Evolutionary conservation across 192 early-diverging fungal genomes (phyloP).

Genomic region (Radiomyces spectabilis): DNA sequence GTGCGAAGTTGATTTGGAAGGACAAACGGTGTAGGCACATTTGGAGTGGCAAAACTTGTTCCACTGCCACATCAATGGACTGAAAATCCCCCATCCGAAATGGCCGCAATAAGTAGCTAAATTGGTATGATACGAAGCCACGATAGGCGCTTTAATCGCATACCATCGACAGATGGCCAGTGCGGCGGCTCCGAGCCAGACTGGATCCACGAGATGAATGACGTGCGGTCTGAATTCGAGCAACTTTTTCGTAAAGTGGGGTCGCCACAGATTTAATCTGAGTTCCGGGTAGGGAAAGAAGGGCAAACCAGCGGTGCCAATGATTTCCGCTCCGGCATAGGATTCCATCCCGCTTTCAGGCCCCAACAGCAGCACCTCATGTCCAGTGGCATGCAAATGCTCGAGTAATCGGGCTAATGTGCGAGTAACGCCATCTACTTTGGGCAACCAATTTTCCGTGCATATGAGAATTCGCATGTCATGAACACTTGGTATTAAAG

Average conservation of each 20-base stretch:
- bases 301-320: conserved; percentile 25
- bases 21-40: conserved; percentile 23
- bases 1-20: conserved; percentile 16
- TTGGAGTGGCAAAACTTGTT: conserved; percentile 23
- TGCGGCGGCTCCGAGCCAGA: conserved; percentile 21
- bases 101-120: conserved; percentile 23
- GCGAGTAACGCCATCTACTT: conserved; percentile 33
- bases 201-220: conserved; percentile 29
- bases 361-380: conserved; percentile 20
- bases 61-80: conserved; percentile 27
- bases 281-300: conserved; percentile 29
- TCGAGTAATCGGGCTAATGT: conserved; percentile 23
- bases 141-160: conserved; percentile 18
- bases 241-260: conserved; percentile 16
- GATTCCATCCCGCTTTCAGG: conserved; percentile 17
- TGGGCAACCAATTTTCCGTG: conserved; percentile 30
- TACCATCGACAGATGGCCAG: conserved; percentile 3
- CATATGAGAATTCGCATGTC: conserved; percentile 26
- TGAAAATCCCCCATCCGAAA: conserved; percentile 25
- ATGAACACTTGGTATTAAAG: too few relatives aligned
- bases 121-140: conserved; percentile 30
- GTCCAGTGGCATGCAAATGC: conserved; percentile 18
- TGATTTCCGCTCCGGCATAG: conserved; percentile 22
- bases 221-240: conserved; percentile 19
- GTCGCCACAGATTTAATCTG: conserved; percentile 27